Percentiles rank a stretch among this genome's conserved stretches.
Conservation (phyloP, 2,329 filamentous ascomycete species). For the Fusarium luffae region DNA sequence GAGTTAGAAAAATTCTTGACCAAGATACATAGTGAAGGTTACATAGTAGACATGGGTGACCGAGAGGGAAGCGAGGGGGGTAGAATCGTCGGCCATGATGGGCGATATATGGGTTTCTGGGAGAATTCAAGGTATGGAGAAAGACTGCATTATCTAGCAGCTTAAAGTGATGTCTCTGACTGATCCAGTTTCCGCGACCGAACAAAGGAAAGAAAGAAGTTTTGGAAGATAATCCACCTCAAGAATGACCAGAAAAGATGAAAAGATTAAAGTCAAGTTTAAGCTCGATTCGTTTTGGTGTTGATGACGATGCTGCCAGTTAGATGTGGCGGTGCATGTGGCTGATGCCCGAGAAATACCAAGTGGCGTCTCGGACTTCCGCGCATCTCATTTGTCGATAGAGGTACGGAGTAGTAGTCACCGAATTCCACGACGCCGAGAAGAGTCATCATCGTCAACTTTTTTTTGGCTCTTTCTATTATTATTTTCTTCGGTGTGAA, state of each 20-base stretch:
- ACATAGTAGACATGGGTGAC: constrained; percentile 98
- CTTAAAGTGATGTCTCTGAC: background rate
- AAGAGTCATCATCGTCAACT: constrained; percentile 32
- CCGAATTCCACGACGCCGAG: constrained; percentile 32
- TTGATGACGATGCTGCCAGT: constrained; percentile 18
- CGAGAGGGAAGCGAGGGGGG: constrained; percentile 87
- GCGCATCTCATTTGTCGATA: constrained; percentile 22
- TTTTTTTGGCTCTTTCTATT: background rate
- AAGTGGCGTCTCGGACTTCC: constrained; percentile 22
- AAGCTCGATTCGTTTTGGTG: constrained; percentile 10
- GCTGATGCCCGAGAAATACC: background rate
- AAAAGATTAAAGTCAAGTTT: constrained; percentile 7
- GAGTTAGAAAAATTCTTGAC: background rate
- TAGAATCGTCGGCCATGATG: constrained; percentile 45
- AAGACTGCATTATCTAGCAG: constrained; percentile 20
- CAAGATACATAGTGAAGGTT: constrained; percentile 49
- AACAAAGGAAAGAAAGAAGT: background rate
- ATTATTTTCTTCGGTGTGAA: constrained; percentile 1
- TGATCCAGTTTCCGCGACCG: background rate
- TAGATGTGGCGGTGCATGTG: constrained; percentile 21
- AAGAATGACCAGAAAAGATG: background rate
- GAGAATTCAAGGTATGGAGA: constrained; percentile 3
- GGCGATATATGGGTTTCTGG: background rate
- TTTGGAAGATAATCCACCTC: background rate
- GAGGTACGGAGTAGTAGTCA: background rate